Evolutionary conservation across 257 asterid genomes (phyloP), one percentile per base, ranked within the genome.

Genomic region (Solanum clarkiae): DNA sequence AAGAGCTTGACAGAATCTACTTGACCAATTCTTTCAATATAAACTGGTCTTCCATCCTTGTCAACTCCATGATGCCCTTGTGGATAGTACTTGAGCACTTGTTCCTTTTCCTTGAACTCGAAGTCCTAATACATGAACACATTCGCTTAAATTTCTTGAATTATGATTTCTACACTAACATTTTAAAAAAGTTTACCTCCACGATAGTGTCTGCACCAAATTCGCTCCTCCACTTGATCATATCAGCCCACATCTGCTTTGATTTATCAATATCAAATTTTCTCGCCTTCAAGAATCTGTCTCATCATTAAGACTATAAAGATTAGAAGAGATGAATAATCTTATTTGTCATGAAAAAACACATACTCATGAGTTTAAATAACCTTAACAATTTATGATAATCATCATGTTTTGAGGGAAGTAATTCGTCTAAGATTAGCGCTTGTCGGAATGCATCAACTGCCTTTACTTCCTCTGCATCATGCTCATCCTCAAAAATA

Each of bases 31-130:
- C 94, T 90, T 89, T 95, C 99, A 6, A 95, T 91, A 85, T 97
- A 97, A 54, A 97, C 91, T 0, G 99, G 99, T 69, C 99, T 91
- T 8, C 99, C 99, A 1, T 92, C 96, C 89, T 94, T 97, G 91
- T 97, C 98, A 17, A 93, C 93, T 13, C 99, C 98, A 17, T 95
- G 99, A 88, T 95, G 96, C 63, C 98, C 99, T 87, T 97, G 99
- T 47, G 99, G 99, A 80, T 97, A 95, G 93, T 95, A 89, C 85
- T 95, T 90, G 13, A 95, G 90, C 53, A 97, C 98, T 88, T 97
- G 97, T 4, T 89, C 95, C 86, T 53, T 95, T 93, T 97, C 99
- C 88, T 90, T 89, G 88, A 97, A 95, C 0, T 94, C 95, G 29
- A 95, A 97, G 0, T 92, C 96, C 98, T 97, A 84, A 63, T 10